A percentile compares a stretch with the other conserved stretches of the same genome.
Conservation (phyloP, 2,329 filamentous ascomycete genomes). For the Trichophyton benhamiae region DNA sequence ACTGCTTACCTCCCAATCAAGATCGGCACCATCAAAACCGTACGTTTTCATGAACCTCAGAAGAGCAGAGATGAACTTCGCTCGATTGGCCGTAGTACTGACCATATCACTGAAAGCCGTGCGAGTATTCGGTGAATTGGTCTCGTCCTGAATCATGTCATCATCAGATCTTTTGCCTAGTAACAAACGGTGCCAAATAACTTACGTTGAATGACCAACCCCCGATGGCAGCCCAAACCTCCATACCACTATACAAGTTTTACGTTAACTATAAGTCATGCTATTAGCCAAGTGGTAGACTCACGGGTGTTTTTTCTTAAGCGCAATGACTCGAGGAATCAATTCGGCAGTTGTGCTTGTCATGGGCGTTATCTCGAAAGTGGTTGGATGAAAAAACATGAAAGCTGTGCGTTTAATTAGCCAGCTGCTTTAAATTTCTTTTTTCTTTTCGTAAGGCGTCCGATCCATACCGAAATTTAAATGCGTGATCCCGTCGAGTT, state of each 20-base stretch:
- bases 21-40: constrained; percentile 9
- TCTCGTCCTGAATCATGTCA: not conserved
- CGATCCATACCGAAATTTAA: not conserved
- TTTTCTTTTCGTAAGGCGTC: not conserved
- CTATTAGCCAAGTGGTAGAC: not conserved
- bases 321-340: constrained; percentile 15
- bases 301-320: constrained; percentile 22
- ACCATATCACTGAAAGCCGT: constrained; percentile 15
- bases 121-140: constrained; percentile 7
- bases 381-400: constrained; percentile 29
- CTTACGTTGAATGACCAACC: constrained; percentile 25
- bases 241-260: constrained; percentile 11
- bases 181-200: not conserved
- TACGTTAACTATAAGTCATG: not conserved
- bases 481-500: not conserved
- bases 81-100: not conserved
- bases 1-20: constrained; percentile 6
- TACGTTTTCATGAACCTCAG: constrained; percentile 5
- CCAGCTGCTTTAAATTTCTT: not conserved
- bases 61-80: not conserved
- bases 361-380: constrained; percentile 13
- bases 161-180: not conserved
- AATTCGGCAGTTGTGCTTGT: not conserved
- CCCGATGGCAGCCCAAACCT: constrained; percentile 29
- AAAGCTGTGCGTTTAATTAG: constrained; percentile 17